A percentile compares a stretch with the other conserved stretches of the same genome.
phyloP scores from a whole-genome alignment of 2,329 filamentous ascomycete genomes.

The Fusarium annulatum region DNA sequence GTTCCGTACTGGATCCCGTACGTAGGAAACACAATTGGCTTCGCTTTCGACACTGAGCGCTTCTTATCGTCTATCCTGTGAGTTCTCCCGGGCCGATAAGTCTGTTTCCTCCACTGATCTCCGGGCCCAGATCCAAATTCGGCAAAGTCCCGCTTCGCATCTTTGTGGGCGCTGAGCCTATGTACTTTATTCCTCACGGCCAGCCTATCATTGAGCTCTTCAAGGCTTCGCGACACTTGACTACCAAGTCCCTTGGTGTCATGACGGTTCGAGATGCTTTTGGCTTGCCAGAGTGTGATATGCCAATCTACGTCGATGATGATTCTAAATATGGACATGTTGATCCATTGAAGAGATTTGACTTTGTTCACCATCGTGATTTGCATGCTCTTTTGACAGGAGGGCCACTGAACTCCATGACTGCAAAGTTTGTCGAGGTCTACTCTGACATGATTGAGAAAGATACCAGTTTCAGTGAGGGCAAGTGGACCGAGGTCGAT shows the following conservation, averaged over 20 bases:
- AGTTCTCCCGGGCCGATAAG: accelerated
- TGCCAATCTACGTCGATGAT: slow-evolving; percentile 12
- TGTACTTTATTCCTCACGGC: slow-evolving; percentile 38
- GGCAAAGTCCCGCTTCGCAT: slow-evolving; percentile 31
- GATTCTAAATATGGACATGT: slow-evolving; percentile 15
- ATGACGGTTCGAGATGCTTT: slow-evolving; percentile 35
- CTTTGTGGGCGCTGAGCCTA: slow-evolving; percentile 25
- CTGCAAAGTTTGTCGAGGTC: slow-evolving; percentile 11
- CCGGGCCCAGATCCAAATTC: slow-evolving; percentile 22
- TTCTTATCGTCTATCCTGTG: slow-evolving; percentile 28
- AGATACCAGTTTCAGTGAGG: slow-evolving; percentile 1
- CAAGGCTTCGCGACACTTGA: slow-evolving; percentile 25
- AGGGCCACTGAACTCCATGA: slow-evolving; percentile 7
- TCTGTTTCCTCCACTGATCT: neutral
- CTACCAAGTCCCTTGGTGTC: slow-evolving; percentile 24
- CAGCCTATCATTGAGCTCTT: slow-evolving; percentile 23
- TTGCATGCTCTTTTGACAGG: slow-evolving; percentile 8
- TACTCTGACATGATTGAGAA: slow-evolving; percentile 9
- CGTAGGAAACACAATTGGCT: slow-evolving; percentile 26
- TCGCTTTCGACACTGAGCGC: slow-evolving; percentile 28
- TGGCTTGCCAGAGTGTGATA: slow-evolving; percentile 17
- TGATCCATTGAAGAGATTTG: slow-evolving; percentile 10
- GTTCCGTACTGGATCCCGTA: slow-evolving; percentile 34
- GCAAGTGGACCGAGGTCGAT: slow-evolving; percentile 20
- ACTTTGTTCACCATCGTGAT: slow-evolving; percentile 32